phyloP scores from a whole-genome alignment of 2,329 filamentous ascomycete species.

The Coniochaeta sp. region DNA sequence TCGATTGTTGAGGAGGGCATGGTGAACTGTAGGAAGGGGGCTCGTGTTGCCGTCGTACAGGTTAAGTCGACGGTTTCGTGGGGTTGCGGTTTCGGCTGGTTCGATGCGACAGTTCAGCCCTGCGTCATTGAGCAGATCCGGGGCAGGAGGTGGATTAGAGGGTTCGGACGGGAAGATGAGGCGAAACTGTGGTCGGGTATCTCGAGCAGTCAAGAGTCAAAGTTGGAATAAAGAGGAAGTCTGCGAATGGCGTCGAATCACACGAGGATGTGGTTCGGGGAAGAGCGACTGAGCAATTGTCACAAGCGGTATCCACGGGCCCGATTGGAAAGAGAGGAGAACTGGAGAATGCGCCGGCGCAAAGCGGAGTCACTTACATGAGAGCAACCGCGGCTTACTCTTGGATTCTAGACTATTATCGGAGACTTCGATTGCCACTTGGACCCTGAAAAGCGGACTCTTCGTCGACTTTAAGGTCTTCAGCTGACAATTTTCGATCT shows the following conservation, averaged over 20 bases:
- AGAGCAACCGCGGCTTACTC: not conserved
- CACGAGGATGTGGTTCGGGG: not conserved
- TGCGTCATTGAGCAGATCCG: conserved; percentile 1
- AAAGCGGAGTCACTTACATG: not conserved
- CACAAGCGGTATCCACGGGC: not conserved
- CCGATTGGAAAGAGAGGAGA: not conserved
- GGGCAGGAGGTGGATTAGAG: not conserved
- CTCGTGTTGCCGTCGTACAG: not conserved
- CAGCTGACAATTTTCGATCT: too few relatives aligned
- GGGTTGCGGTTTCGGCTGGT: not conserved
- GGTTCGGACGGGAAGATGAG: not conserved
- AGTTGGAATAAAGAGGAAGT: too few relatives aligned
- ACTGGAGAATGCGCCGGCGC: conserved; percentile 2
- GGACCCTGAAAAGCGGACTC: too few relatives aligned
- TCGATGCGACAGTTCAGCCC: not conserved
- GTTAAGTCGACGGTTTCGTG: not conserved
- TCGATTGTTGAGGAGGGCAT: conserved; percentile 48
- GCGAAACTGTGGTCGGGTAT: not conserved
- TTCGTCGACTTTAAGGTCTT: too few relatives aligned
- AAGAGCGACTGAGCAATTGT: not conserved
- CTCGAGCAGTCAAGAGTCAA: not conserved
- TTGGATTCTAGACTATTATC: not conserved
- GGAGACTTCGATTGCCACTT: too few relatives aligned
- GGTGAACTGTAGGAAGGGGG: conserved; percentile 11
- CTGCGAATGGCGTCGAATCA: not conserved